These are phyloP conservation scores for Apiospora sp. DNA, from an alignment of 2,329 filamentous ascomycete genomes.

Conservation along the genomic window DNA sequence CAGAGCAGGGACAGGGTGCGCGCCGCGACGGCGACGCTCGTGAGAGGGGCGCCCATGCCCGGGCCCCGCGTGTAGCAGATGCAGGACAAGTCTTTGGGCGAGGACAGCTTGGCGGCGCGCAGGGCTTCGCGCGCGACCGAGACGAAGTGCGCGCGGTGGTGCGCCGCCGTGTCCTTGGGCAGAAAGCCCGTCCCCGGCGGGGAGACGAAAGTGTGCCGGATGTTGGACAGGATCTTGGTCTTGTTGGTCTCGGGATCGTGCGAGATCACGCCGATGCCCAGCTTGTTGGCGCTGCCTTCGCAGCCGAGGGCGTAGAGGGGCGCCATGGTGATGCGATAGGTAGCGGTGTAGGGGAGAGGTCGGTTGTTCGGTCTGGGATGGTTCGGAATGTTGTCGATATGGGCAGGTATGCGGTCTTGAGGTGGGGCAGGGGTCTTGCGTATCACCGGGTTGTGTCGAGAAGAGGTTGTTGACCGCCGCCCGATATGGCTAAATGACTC, in stretches of 20 bases:
- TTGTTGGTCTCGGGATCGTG: constrained; percentile 67
- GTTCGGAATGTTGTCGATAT: neutral
- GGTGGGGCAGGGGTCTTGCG: neutral
- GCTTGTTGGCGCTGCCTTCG: constrained; percentile 97
- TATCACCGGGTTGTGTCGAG: neutral
- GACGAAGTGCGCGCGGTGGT: constrained; percentile 89
- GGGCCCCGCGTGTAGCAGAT: constrained; percentile 96
- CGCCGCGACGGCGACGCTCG: constrained; percentile 85
- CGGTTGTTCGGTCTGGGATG: neutral
- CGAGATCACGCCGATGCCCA: constrained; percentile 90
- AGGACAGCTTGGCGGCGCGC: constrained; percentile 66
- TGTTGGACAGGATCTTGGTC: constrained; percentile 84
- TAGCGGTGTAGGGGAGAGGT: neutral
- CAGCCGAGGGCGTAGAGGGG: constrained; percentile 65
- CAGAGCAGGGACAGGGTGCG: constrained; percentile 84
- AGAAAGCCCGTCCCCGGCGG: constrained; percentile 94
- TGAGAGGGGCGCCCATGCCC: constrained; percentile 94
- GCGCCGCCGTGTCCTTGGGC: constrained; percentile 92
- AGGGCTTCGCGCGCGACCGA: constrained; percentile 82
- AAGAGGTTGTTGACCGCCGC: neutral
- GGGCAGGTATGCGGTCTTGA: neutral
- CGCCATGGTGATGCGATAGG: constrained; percentile 36
- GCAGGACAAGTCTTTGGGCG: constrained; percentile 77
- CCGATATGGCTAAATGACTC: neutral
- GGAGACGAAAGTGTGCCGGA: constrained; percentile 91